A percentile compares a stretch with the other conserved stretches of the same genome.
These are phyloP conservation scores for Vitis hybrid DNA, from an alignment of 177 flowering plant species.

Conservation along the genomic window DNA sequence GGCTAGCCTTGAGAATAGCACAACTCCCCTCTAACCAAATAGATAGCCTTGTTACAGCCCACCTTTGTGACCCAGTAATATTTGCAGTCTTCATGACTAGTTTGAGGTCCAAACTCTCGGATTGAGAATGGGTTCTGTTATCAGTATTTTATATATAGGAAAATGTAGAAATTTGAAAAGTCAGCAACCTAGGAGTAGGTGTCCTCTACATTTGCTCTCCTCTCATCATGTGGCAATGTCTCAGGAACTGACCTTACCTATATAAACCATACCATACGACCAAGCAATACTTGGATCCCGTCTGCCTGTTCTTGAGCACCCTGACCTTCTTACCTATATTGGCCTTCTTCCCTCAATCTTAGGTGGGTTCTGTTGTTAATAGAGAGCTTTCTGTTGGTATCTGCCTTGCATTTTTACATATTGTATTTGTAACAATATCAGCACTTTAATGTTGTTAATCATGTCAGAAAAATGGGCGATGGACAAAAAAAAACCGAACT, in stretches of 20 bases:
- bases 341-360: background rate
- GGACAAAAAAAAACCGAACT: background rate
- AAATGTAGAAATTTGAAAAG: background rate
- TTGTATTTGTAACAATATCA: no score
- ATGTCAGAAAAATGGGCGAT: slow-evolving; percentile 22
- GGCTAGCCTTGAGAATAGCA: no score
- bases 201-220: background rate
- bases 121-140: no score
- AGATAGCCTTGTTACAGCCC: no score
- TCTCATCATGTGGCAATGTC: background rate
- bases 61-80: no score
- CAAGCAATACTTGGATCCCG: background rate
- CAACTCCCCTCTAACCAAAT: no score
- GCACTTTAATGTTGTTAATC: background rate
- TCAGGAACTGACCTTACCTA: no score
- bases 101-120: no score
- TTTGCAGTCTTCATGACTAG: no score
- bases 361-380: background rate
- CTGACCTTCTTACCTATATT: background rate
- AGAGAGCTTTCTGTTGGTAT: background rate
- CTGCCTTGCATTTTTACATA: background rate
- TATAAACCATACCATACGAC: background rate
- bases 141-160: no score
- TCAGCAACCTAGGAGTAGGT: background rate
- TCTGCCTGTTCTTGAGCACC: background rate